Evolutionary conservation across 345 rosid genomes (phyloP).

Genomic region (Murraya paniculata): DNA sequence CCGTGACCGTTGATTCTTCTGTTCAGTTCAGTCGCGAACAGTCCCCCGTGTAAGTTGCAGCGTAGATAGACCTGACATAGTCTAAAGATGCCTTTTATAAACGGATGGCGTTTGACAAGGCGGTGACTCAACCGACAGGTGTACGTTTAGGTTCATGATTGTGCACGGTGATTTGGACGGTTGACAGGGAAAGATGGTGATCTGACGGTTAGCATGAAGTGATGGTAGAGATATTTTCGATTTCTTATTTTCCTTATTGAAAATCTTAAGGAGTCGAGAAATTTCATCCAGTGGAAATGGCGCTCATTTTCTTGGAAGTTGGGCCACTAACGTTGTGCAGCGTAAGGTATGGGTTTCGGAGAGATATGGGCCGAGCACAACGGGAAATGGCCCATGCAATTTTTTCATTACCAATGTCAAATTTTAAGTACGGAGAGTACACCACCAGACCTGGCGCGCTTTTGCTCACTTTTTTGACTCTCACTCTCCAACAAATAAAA

Average conservation of each 20-base stretch:
- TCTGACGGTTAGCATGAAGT: neutral
- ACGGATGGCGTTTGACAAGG: neutral
- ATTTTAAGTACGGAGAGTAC: neutral
- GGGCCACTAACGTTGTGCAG: neutral
- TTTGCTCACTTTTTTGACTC: neutral
- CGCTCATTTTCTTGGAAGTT: no score
- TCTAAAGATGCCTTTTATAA: neutral
- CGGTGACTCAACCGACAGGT: neutral
- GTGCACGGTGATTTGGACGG: neutral
- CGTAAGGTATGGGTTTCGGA: no score
- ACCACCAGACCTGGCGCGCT: conserved; percentile 26
- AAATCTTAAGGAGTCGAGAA: no score
- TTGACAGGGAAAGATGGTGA: neutral
- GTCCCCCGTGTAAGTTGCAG: no score
- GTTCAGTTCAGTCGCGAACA: neutral
- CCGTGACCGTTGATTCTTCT: neutral
- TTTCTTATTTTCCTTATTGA: neutral
- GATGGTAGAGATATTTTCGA: neutral
- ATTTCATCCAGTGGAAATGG: neutral
- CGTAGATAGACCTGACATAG: no score
- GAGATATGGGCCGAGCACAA: neutral
- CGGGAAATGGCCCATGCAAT: neutral
- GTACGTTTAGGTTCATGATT: neutral
- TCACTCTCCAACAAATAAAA: neutral
- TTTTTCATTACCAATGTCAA: neutral